These are phyloP conservation scores for Lentinus polychrous DNA, from an alignment of 1,284 basidiomycete species.

Conservation along the genomic window DNA sequence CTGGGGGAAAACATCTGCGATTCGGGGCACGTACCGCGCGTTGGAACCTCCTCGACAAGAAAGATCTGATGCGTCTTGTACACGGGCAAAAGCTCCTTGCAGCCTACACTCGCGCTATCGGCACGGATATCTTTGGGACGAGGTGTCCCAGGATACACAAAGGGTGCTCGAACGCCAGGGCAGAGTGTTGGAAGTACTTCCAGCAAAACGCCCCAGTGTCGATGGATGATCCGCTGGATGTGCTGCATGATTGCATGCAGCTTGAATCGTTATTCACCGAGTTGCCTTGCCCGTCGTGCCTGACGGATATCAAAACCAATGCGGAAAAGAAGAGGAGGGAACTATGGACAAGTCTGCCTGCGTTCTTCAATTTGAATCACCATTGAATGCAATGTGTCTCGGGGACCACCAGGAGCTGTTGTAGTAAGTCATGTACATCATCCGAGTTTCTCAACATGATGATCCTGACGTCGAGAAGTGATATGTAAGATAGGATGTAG, in stretches of 20 bases:
- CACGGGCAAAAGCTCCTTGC: conserved; percentile 27
- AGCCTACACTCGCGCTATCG: conserved; percentile 24
- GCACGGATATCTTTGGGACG: conserved; percentile 23
- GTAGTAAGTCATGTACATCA: no score
- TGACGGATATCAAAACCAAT: conserved; percentile 19
- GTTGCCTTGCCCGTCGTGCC: conserved; percentile 23
- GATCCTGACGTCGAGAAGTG: no score
- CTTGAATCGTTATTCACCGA: conserved; percentile 24
- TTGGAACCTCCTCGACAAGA: conserved; percentile 25
- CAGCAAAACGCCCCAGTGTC: conserved; percentile 28
- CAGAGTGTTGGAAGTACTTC: conserved; percentile 28
- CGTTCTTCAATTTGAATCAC: conserved; percentile 23
- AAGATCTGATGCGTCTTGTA: conserved; percentile 25
- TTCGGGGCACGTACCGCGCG: conserved; percentile 27
- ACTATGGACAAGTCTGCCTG: conserved; percentile 25
- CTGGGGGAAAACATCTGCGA: conserved; percentile 23
- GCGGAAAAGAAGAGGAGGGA: conserved; percentile 27
- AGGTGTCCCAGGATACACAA: conserved; percentile 22
- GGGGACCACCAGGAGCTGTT: no score
- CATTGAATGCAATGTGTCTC: background rate
- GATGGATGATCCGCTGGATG: conserved; percentile 28
- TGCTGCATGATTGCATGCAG: conserved; percentile 25
- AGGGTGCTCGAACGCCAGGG: conserved; percentile 23
- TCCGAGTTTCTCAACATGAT: no score
- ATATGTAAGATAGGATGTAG: no score